Base-by-base conservation (phyloP, 257 asterid genomes). In the Leptodermis oblonga region DNA sequence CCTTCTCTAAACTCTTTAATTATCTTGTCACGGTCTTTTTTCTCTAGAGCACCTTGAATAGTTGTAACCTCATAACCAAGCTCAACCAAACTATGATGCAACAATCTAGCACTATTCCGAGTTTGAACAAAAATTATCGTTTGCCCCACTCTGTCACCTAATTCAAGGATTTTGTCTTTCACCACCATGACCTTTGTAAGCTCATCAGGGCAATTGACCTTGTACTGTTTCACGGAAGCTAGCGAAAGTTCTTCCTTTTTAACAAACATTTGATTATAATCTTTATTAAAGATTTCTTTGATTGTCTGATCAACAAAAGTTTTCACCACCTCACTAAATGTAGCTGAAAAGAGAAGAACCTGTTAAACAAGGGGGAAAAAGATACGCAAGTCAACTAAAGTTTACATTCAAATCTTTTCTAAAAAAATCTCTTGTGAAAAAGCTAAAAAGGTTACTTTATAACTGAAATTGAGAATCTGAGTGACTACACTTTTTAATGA, bases 201-300 rank as follows among this genome's bases (percentile, higher is more conserved):
- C 77, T 94, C 99, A 68, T 90, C 97, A 0, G 97, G 99, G 76
- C 96, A 87, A 41, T 78, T 82, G 74, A 94, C 97, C 79, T 89
- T 94, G 70, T 84, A 87, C 81, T 78, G 88, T 70, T 82, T 84
- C 41, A 84, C 86, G 12, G 84, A 77, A 52, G 76, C 85, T 22
- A 81, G 73, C 0, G 86, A 81, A 3, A 84, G 77, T 34, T 84
- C 86, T 79, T 84, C 88, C 68, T 77, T 84, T 52, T 84, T 79
- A 46, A 84, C 86, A 67, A 87, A 87, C 92, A 94, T 81, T 70
- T 91, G 88, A 72, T 91, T 94, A 75, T 86, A 85, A 53, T 87
- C 96, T 80, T 73, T 69, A 7, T 80, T 81, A 45, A 89, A 88
- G 20, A 81, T 69, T 10, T 79, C 84, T 31, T 71, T 58, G 22